Evolutionary conservation across 306 rosid genomes (phyloP), one percentile per base, ranked within the genome.

Genomic region (Carpinus fangiana): DNA sequence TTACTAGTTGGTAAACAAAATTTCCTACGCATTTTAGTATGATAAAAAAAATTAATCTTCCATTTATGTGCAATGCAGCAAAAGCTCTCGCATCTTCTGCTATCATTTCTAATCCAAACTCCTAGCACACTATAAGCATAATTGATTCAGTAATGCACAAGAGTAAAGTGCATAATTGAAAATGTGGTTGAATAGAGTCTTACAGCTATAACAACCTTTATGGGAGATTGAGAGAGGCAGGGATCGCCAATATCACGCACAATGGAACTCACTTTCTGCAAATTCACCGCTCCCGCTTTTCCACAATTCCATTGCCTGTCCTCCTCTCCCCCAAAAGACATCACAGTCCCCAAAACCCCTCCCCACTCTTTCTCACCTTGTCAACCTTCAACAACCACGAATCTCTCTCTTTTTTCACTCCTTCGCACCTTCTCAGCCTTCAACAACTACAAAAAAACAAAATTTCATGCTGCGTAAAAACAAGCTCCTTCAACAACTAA

Each of bases 231-330:
- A 69, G 92, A 88, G 70, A 91, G 90, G 89, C 96, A 93, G 0
- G 97, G 97, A 77, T 93, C 92, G 73, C 95, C 87, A 83, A 91
- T 90, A 76, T 88, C 90, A 21, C 97, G 93, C 38, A 89, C 86
- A 28, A 91, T 85, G 59, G 92, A 91, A 83, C 93, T 84, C 78
- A 93, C 82, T 83, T 80, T 89, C 55, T 83, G 86, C 51, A 89
- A 81, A 89, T 87, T 89, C 72, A 87, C 86, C 34, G 80, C 82
- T 36, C 88, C 90, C 54, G 84, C 81, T 85, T 82, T 93, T 76
- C 87, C 96, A 75, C 94, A 93, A 83, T 76, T 82, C 91, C 98
- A 93, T 88, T 78, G 86, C 79, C 80, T 86, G 12, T 77, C 88
- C 75, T 78, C 88, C 75, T 79, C 90, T 61, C 67, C 83, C 55